phyloP scores from a whole-genome alignment of 208 protist species.

The Cochliopodium minus region DNA sequence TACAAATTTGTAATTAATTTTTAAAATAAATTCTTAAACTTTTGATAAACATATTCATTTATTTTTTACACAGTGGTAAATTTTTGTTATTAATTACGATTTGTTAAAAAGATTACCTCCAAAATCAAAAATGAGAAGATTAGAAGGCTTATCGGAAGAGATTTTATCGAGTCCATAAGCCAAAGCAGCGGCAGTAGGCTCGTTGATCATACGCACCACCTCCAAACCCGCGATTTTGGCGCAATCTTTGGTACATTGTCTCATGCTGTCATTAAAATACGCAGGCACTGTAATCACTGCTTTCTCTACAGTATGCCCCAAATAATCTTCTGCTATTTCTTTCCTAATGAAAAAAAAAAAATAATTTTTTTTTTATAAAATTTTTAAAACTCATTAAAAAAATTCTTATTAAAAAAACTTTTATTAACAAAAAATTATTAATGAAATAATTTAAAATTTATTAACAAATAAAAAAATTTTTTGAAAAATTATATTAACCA shows the following conservation, averaged over 20 bases:
- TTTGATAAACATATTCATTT: slow-evolving; percentile 18
- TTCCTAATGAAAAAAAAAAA: too few relatives aligned
- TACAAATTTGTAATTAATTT: slow-evolving; percentile 16
- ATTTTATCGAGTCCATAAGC: slow-evolving; percentile 84
- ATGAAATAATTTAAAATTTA: too few relatives aligned
- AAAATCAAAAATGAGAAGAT: slow-evolving; percentile 91
- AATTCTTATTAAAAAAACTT: too few relatives aligned
- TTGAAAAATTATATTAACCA: too few relatives aligned
- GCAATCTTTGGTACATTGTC: slow-evolving; percentile 76
- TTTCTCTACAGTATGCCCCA: too few relatives aligned
- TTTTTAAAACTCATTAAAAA: too few relatives aligned
- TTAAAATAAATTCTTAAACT: neutral
- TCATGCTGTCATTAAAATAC: slow-evolving; percentile 70
- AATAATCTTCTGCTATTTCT: too few relatives aligned
- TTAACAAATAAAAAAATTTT: too few relatives aligned
- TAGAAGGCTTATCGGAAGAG: slow-evolving; percentile 37
- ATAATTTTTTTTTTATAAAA: too few relatives aligned
- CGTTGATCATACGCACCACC: slow-evolving; percentile 89
- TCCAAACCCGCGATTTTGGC: slow-evolving; percentile 70
- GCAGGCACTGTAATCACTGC: too few relatives aligned
- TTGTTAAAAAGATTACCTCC: slow-evolving; percentile 95
- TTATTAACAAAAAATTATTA: too few relatives aligned
- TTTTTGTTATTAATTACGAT: slow-evolving; percentile 84
- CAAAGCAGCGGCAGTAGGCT: slow-evolving; percentile 86
- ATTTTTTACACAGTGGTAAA: slow-evolving; percentile 4